Conservation (phyloP, 1,284 basidiomycete genomes). For the Dichomitus squalens region DNA sequence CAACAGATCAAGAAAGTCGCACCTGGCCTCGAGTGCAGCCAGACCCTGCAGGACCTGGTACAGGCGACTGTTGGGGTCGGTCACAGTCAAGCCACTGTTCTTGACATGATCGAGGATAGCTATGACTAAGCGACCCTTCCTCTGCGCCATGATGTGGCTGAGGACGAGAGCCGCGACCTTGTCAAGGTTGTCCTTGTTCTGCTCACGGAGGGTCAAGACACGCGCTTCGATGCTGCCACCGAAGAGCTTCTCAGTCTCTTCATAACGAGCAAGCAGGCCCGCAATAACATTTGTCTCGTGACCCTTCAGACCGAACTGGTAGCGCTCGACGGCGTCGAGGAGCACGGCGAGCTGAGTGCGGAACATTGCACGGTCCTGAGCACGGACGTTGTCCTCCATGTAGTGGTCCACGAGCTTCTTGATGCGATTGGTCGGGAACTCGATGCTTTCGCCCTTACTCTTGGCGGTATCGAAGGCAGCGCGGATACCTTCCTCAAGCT, state of each 20-base stretch:
- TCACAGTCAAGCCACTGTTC: slow-evolving; percentile 70
- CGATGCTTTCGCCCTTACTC: slow-evolving; percentile 65
- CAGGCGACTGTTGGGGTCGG: slow-evolving; percentile 69
- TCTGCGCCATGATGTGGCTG: slow-evolving; percentile 94
- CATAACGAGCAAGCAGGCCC: slow-evolving; percentile 73
- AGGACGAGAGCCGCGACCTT: slow-evolving; percentile 87
- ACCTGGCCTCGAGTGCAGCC: slow-evolving; percentile 87
- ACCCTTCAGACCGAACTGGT: slow-evolving; percentile 81
- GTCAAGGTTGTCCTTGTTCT: slow-evolving; percentile 91
- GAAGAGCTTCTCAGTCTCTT: slow-evolving; percentile 89
- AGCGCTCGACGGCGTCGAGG: slow-evolving; percentile 81
- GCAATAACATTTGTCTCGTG: slow-evolving; percentile 85
- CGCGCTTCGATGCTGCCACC: slow-evolving; percentile 92
- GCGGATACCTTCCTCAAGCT: slow-evolving; percentile 89
- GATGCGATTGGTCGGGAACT: slow-evolving; percentile 86
- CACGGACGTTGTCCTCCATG: slow-evolving; percentile 79
- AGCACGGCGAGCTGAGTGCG: slow-evolving; percentile 74
- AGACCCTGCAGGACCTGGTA: slow-evolving; percentile 78
- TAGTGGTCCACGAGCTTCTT: slow-evolving; percentile 87
- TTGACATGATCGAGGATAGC: slow-evolving; percentile 90
- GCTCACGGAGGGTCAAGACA: slow-evolving; percentile 88
- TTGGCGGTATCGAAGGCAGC: slow-evolving; percentile 78
- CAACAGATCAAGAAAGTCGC: slow-evolving; percentile 27
- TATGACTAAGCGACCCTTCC: slow-evolving; percentile 90
- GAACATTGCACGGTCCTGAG: slow-evolving; percentile 81